phyloP scores from a whole-genome alignment of 495 filamentous ascomycete genomes.

The Talaromyces wortmannii region DNA sequence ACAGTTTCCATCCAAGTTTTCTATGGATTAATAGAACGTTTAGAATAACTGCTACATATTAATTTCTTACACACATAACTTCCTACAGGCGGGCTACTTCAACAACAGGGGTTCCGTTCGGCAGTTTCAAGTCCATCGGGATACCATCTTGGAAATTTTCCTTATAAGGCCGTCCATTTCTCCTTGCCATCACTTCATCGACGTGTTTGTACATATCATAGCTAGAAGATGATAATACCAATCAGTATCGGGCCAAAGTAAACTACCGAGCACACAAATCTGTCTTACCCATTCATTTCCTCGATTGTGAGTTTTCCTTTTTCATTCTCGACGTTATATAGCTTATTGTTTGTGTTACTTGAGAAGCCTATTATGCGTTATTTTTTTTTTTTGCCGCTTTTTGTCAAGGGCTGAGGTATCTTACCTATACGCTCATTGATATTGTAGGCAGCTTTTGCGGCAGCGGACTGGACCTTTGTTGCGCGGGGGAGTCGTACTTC shows the following conservation, averaged over 20 bases:
- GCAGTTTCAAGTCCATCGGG: not conserved
- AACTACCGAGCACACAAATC: too few relatives aligned
- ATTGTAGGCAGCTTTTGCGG: slow-evolving; percentile 40
- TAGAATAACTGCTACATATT: too few relatives aligned
- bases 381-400: not conserved
- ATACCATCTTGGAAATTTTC: not conserved
- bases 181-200: slow-evolving; percentile 26
- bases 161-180: not conserved
- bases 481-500: slow-evolving; percentile 34
- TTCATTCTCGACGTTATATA: slow-evolving; percentile 40
- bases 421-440: slow-evolving; percentile 44
- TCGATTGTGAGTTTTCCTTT: slow-evolving; percentile 44
- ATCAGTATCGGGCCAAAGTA: too few relatives aligned
- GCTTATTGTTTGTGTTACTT: slow-evolving; percentile 29
- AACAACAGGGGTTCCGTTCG: not conserved
- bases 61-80: too few relatives aligned
- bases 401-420: not conserved
- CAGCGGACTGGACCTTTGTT: slow-evolving; percentile 35
- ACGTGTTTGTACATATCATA: slow-evolving; percentile 45
- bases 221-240: slow-evolving; percentile 6
- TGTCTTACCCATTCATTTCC: slow-evolving; percentile 44
- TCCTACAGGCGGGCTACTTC: not conserved
- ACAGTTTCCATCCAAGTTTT: too few relatives aligned
- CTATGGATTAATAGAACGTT: too few relatives aligned
- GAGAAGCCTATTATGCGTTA: slow-evolving; percentile 29